Evolutionary conservation across 495 filamentous ascomycete genomes (phyloP), one percentile per base, ranked within the genome.

Genomic region (Tetracladium setigerum): DNA sequence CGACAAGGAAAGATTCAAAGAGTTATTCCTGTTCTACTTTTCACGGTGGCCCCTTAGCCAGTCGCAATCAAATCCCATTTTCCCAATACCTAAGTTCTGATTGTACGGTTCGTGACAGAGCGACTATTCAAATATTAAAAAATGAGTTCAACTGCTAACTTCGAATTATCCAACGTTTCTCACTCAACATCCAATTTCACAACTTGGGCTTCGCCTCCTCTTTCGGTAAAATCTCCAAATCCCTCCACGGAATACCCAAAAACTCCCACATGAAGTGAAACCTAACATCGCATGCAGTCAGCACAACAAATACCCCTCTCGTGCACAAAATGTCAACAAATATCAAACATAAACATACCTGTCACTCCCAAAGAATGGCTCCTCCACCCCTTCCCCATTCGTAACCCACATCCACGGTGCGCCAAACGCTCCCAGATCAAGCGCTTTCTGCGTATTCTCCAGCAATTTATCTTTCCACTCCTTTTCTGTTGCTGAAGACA

Each of bases 341-440:
- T 55, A 42, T 41, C 46, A 60, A 48, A 61, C 61, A 54, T 45
- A 56, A 43, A 58, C 63, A 35, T 64, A 86, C 67, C 84, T 69
- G 65, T 88, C 85, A 63, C 83, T 87, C 2, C 85, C 85, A 62
- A 89, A 89, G 60, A 87, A 88, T 2, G 82, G 80, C 65, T 85
- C 80, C 43, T 67, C 68, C 42, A 67, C 58, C 4, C 81, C 81
- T 9, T 69, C 62, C 12, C 44, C 55, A 55, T 86, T 77, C n/a
- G 60, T 66, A n/a, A 81, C 84, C 73, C 78, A 83, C 48, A 86
- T 68, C 83, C 85, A 90, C 1, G 86, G 86, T 43, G 78, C 78
- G 0, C 86, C 86, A 62, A 84, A 89, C 1, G 84, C 84, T 0
- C 86, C 86, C 14, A 57, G 62, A 34, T 80, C 71, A 10, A 87